A percentile compares a stretch with the other conserved stretches of the same genome.
phyloP scores from a whole-genome alignment of 352 stramenopile species.

The Phytopythium chamaehyphon region DNA sequence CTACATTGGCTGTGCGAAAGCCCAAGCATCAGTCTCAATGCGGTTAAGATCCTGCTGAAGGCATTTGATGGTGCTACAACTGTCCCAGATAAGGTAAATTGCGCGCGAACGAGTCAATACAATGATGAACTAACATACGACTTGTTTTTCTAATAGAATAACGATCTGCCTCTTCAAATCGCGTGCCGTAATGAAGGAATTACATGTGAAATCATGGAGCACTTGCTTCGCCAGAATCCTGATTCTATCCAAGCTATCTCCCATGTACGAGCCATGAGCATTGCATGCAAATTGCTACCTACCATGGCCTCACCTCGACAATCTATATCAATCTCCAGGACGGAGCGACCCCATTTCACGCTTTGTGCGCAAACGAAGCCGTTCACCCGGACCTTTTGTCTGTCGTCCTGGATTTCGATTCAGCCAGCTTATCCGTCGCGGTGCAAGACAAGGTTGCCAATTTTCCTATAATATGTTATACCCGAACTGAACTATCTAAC shows the following conservation, averaged over 20 bases:
- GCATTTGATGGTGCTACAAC: slow-evolving; percentile 9
- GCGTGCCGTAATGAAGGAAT: slow-evolving; percentile 41
- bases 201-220: slow-evolving; percentile 21
- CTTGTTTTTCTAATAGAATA: slow-evolving; percentile 24
- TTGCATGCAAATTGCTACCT: not conserved
- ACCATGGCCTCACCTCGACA: not conserved
- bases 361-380: slow-evolving; percentile 44
- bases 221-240: slow-evolving; percentile 24
- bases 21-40: slow-evolving; percentile 12
- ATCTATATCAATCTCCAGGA: slow-evolving; percentile 33
- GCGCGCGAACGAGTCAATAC: too few species aligned
- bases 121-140: too few species aligned
- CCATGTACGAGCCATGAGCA: slow-evolving; percentile 14
- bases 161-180: slow-evolving; percentile 52
- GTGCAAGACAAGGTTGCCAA: slow-evolving; percentile 14
- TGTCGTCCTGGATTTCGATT: slow-evolving; percentile 36
- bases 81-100: slow-evolving; percentile 12
- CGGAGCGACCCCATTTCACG: slow-evolving; percentile 37
- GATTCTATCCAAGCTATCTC: slow-evolving; percentile 22
- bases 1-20: slow-evolving; percentile 57
- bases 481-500: not conserved
- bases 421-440: slow-evolving; percentile 14
- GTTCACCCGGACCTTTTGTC: slow-evolving; percentile 34
- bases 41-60: slow-evolving; percentile 23
- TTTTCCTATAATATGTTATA: too few species aligned